Base-by-base conservation (phyloP, 306 rosid genomes). In the Begonia fuchsioides region DNA sequence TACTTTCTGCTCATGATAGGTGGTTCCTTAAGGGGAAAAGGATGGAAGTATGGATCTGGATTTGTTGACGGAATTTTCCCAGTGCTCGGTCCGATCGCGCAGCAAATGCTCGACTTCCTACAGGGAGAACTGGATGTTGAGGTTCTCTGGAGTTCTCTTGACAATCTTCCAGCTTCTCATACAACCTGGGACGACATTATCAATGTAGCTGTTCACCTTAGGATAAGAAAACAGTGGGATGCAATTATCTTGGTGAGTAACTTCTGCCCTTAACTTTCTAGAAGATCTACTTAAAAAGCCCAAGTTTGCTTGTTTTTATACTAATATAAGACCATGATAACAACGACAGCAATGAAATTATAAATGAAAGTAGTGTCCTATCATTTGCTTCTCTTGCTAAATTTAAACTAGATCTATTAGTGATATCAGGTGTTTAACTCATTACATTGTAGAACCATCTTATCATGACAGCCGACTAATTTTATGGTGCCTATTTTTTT, bases 11-110 rank as follows among this genome's bases (percentile, higher is more conserved):
- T 52, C 11, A 13, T 20, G 43, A 15, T 66, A 90, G 97, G 94
- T 70, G 97, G 97, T 64, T 90, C 97, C 53, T 52, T 84, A 63
- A 78, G 97, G 66, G 95, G 97, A 53, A 60, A 74, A 44, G 94
- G 97, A 47, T 90, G 95, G 95, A 79, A 81, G 66, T 84, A 70
- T 35, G 97, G 97, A 67, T 90, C 97, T 35, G 97, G 97, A 5
- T 90, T 90, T 69, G 94, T 90, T 13, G 97, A 90, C 59, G 94
- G 95, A 17, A 71, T 84, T 52, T 90, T 90, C 57, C 97, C 92
- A 0, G 87, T 84, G 46, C 57, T 90, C 75, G 76, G 97, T 58
- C 82, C 92, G 17, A 68, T 62, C 52, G 94, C 79, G 32, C 71
- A 62, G 69, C 44, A 66, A 68, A 75, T 84, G 62, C 62, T 90